Percentiles rank a stretch among this genome's conserved stretches.
phyloP scores from a whole-genome alignment of 164 flowering plant genomes.

The Magnolia officinalis region DNA sequence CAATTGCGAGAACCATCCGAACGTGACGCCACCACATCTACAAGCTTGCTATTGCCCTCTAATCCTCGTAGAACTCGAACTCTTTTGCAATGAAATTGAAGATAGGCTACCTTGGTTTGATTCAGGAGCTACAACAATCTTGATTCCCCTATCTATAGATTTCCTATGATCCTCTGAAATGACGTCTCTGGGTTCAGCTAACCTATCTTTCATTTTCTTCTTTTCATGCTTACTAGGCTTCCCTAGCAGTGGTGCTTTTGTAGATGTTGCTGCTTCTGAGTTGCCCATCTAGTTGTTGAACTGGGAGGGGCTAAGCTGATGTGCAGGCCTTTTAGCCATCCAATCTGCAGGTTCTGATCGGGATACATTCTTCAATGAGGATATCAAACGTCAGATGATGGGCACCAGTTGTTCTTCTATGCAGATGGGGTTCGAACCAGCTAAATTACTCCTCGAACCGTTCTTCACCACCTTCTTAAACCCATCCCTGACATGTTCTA shows the following conservation, averaged over 20 bases:
- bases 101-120: conserved; percentile 33
- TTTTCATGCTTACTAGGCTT: conserved; percentile 46
- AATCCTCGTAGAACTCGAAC: conserved; percentile 36
- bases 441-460: conserved; percentile 39
- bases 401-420: no score
- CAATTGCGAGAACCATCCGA: conserved; percentile 61
- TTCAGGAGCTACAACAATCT: conserved; percentile 30
- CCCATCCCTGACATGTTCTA: conserved; percentile 61
- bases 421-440: conserved; percentile 27
- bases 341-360: no score
- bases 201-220: conserved; percentile 57
- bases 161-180: conserved; percentile 27
- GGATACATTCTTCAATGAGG: no score
- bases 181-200: conserved; percentile 35
- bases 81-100: conserved; percentile 47
- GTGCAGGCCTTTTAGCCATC: no score
- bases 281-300: conserved; percentile 24
- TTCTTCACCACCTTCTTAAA: conserved; percentile 51
- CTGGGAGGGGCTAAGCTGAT: no score
- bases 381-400: no score
- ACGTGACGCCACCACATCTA: conserved; percentile 68
- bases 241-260: conserved; percentile 65
- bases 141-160: no score
- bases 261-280: conserved; percentile 23
- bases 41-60: conserved; percentile 42